phyloP scores from a whole-genome alignment of 805 yeast genomes.

The Zygotorulaspora florentina region DNA sequence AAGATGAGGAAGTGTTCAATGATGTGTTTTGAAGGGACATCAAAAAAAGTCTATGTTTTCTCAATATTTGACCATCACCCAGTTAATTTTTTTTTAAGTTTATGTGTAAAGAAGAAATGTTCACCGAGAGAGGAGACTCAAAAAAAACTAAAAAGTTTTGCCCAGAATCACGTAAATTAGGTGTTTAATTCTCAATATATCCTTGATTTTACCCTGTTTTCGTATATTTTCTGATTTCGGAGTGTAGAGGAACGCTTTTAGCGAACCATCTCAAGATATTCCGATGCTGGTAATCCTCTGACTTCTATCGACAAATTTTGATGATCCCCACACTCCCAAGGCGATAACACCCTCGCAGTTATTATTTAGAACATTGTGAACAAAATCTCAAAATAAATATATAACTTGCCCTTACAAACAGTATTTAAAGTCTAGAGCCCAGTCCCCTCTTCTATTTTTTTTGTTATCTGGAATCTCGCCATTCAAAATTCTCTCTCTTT shows the following conservation, averaged over 20 bases:
- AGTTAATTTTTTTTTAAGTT: neutral
- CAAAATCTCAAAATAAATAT: constrained; percentile 1
- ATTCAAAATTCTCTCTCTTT: constrained; percentile 16
- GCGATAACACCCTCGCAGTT: neutral
- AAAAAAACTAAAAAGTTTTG: too few species aligned
- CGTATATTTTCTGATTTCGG: neutral
- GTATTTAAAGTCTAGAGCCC: constrained; percentile 26
- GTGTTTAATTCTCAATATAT: neutral
- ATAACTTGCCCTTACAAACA: constrained; percentile 12
- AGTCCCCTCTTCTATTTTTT: constrained; percentile 24
- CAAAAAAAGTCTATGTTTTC: too few species aligned
- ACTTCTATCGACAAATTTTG: neutral
- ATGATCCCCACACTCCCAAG: neutral
- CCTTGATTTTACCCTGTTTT: neutral
- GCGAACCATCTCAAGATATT: neutral
- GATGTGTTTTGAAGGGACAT: neutral
- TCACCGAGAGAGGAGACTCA: neutral
- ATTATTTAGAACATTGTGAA: too few species aligned
- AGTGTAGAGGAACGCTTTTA: neutral
- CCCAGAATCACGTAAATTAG: too few species aligned
- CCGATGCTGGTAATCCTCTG: neutral
- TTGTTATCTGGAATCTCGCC: constrained; percentile 23
- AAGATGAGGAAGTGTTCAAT: neutral
- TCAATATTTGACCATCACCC: neutral
- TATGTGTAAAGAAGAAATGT: neutral